These are phyloP conservation scores for Cercospora citrullina DNA, from an alignment of 2,329 filamentous ascomycete genomes.

Conservation along the genomic window DNA sequence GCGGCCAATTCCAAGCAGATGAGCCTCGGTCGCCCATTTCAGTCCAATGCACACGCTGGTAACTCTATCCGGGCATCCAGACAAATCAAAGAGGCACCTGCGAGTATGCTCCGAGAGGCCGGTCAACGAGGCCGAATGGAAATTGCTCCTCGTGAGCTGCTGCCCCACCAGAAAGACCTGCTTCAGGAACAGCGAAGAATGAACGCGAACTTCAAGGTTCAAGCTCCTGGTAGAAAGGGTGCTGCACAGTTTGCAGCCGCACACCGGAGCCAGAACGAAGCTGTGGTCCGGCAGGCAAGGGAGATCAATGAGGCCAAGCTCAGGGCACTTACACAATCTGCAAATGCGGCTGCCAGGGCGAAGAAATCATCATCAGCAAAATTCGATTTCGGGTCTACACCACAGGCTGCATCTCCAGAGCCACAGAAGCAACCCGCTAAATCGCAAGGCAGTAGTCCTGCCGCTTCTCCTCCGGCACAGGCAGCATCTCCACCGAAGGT, in stretches of 20 bases:
- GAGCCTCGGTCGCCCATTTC: constrained; percentile 18
- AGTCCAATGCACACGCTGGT: constrained; percentile 1
- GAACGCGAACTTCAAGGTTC: constrained; percentile 16
- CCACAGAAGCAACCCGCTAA: constrained; percentile 11
- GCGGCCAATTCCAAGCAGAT: constrained; percentile 21
- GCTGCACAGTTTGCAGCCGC: constrained; percentile 13
- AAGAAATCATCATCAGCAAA: constrained; percentile 12
- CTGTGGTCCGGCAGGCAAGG: constrained; percentile 19
- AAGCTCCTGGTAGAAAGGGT: constrained; percentile 14
- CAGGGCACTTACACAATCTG: constrained; percentile 20
- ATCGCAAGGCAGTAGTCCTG: not conserved
- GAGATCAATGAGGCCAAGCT: constrained; percentile 26
- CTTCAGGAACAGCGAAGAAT: constrained; percentile 19
- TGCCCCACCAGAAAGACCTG: constrained; percentile 24
- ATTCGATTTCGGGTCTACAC: constrained; percentile 17
- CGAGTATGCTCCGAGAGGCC: constrained; percentile 25
- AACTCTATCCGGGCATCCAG: constrained; percentile 16
- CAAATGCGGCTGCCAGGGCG: constrained; percentile 7
- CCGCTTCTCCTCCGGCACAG: constrained; percentile 5
- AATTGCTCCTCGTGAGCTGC: constrained; percentile 25
- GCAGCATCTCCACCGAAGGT: constrained; percentile 4
- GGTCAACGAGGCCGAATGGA: constrained; percentile 12
- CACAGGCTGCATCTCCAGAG: constrained; percentile 8
- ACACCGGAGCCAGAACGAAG: constrained; percentile 19
- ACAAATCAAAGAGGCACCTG: constrained; percentile 25